Evolutionary conservation across 768 basidiomycete species (phyloP), one percentile per base, ranked within the genome.

Genomic region (Agrocybe pediades): DNA sequence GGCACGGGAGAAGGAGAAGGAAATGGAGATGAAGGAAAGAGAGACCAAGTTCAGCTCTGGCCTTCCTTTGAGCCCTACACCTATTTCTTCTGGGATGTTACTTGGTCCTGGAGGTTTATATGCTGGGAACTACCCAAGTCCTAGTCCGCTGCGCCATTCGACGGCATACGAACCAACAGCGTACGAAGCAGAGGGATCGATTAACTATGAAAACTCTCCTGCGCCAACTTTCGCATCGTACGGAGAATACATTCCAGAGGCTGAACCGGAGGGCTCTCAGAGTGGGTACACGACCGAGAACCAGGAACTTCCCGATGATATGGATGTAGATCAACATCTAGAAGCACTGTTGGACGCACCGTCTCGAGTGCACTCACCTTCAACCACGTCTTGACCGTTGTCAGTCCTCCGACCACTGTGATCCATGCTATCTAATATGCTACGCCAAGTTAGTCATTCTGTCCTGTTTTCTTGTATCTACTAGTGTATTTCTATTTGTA

Each of bases 231-330:
- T 71, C 33, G 69, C 72, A 11, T 84, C 84, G 20, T 79, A 75
- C 52, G 72, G 73, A 13, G 83, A 84, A 51, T 61, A 70, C 30
- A 76, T 36, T 15, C 33, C 33, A 11, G 33, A 36, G 11, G 13
- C 33, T 36, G 33, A 36, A 36, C 33, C 33, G 4, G 33, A 71
- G 24, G 79, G 78, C 29, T 71, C 68, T 13, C 77, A 78, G 59
- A 85, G 82, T 55, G 84, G 78, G 23, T 84, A 85, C 53, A 82
- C 80, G 48, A 81, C 84, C 0, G 84, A 83, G 43, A 69, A 70
- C 48, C 65, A 58, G 26, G 68, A 68, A 45, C 46, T 51, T 6
- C 45, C 45, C 8, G 49, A 61, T 45, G 71, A 71, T 49, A 68
- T 67, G 68, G 71, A 70, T 13, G 61, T 62, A 11, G 72, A 72